Evolutionary conservation across 805 yeast genomes (phyloP).

Genomic region (Clavispora asparagi): DNA sequence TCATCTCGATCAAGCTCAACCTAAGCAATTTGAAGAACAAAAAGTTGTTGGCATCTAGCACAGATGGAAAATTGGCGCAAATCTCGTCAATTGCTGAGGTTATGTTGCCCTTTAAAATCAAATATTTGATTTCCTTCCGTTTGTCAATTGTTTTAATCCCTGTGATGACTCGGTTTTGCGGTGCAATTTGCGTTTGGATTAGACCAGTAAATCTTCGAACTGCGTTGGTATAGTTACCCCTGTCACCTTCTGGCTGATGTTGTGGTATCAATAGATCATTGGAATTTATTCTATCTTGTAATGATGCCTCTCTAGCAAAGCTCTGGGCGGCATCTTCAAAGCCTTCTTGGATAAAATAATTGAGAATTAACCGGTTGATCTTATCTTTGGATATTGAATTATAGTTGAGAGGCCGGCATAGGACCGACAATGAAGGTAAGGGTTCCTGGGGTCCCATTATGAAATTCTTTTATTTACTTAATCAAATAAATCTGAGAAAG

Average conservation of each 20-base stretch:
- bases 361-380: slow-evolving; percentile 54
- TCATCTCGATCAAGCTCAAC: slow-evolving; percentile 75
- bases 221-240: neutral
- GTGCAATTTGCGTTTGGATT: neutral
- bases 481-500: neutral
- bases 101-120: slow-evolving; percentile 57
- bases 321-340: slow-evolving; percentile 61
- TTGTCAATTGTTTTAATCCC: slow-evolving; percentile 50
- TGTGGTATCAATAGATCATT: too few species aligned
- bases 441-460: neutral
- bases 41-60: slow-evolving; percentile 57
- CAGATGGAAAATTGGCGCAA: slow-evolving; percentile 55
- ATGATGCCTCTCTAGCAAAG: slow-evolving; percentile 54
- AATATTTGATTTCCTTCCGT: slow-evolving; percentile 48
- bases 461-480: neutral
- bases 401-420: neutral
- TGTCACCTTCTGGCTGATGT: neutral
- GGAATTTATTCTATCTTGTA: neutral
- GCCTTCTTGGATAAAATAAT: slow-evolving; percentile 75
- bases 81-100: slow-evolving; percentile 52
- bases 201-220: neutral
- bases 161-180: neutral
- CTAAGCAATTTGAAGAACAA: slow-evolving; percentile 71
- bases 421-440: neutral
- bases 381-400: slow-evolving; percentile 23